These are phyloP conservation scores for Saccharomycopsis babjevae DNA, from an alignment of 805 yeast genomes.

Conservation along the genomic window DNA sequence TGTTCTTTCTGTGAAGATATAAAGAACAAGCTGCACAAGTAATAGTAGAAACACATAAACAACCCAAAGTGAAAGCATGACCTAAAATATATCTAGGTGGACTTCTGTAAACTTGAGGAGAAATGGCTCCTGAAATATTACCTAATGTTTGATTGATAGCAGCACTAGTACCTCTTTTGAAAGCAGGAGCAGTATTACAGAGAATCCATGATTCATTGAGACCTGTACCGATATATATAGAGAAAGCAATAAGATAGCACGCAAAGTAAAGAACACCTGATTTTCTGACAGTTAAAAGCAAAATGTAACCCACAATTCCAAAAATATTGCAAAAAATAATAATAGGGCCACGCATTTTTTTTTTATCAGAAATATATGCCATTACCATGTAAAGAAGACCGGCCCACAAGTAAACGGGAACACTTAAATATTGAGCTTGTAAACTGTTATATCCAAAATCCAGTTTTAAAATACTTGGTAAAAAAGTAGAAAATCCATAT, in stretches of 20 bases:
- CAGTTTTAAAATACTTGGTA: conserved; percentile 30
- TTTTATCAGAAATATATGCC: conserved; percentile 27
- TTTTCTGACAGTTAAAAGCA: conserved; percentile 24
- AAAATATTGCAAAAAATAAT: conserved; percentile 23
- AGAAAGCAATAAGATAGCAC: conserved; percentile 27
- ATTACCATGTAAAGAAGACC: conserved; percentile 23
- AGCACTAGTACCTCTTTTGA: conserved; percentile 33
- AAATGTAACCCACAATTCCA: conserved; percentile 27
- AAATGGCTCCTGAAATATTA: conserved; percentile 35
- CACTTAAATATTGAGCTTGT: conserved; percentile 31
- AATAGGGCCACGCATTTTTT: conserved; percentile 26
- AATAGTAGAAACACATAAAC: conserved; percentile 3
- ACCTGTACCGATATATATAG: conserved; percentile 31
- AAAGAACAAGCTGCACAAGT: background rate
- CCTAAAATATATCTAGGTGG: conserved; percentile 31
- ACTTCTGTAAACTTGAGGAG: conserved; percentile 33
- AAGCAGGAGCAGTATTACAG: conserved; percentile 32
- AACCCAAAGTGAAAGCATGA: conserved; percentile 31
- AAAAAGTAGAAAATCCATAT: conserved; percentile 34
- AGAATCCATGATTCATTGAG: conserved; percentile 36
- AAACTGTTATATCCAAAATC: conserved; percentile 23
- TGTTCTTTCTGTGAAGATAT: conserved; percentile 3
- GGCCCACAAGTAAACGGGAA: conserved; percentile 31
- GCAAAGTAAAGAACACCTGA: conserved; percentile 30
- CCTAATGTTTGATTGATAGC: conserved; percentile 36